Percentiles rank a stretch among this genome's conserved stretches.
Evolutionary conservation across 192 early-diverging fungal genomes (phyloP).

Genomic region (Rhizoclosmatium sp.): DNA sequence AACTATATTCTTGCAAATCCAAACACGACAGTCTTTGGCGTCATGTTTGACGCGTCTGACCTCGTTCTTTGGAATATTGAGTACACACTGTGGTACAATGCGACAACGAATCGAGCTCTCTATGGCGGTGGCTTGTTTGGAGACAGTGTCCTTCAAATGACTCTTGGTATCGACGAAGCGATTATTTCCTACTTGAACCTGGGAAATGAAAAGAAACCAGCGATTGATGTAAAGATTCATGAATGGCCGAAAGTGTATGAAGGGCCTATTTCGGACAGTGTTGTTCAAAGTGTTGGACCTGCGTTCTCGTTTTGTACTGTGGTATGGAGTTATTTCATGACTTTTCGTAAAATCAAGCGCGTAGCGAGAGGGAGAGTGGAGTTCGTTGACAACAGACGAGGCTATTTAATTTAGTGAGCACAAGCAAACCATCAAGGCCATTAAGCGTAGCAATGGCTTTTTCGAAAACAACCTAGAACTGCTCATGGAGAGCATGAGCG

Average conservation of each 20-base stretch:
- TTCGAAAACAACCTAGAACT: too few relatives aligned
- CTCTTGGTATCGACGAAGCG: constrained; percentile 69
- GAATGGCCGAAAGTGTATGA: constrained; percentile 69
- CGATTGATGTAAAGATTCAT: constrained; percentile 48
- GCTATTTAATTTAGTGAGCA: too few relatives aligned
- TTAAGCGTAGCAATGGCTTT: too few relatives aligned
- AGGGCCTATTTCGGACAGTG: constrained; percentile 46
- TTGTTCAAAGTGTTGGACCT: constrained; percentile 58
- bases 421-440: too few relatives aligned
- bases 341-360: not conserved
- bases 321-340: constrained; percentile 14
- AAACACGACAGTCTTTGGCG: constrained; percentile 65
- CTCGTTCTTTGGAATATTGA: constrained; percentile 52
- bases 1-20: constrained; percentile 64
- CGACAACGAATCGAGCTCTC: constrained; percentile 44
- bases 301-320: constrained; percentile 51
- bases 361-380: too few relatives aligned
- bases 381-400: too few relatives aligned
- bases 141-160: constrained; percentile 56
- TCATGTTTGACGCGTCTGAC: constrained; percentile 44
- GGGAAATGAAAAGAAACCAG: constrained; percentile 21
- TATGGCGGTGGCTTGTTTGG: constrained; percentile 65
- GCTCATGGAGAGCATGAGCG: too few relatives aligned
- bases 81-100: constrained; percentile 77
- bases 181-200: constrained; percentile 53